phyloP scores from a whole-genome alignment of 148 eudicot genomes.

The Camellia lanceoleosa region DNA sequence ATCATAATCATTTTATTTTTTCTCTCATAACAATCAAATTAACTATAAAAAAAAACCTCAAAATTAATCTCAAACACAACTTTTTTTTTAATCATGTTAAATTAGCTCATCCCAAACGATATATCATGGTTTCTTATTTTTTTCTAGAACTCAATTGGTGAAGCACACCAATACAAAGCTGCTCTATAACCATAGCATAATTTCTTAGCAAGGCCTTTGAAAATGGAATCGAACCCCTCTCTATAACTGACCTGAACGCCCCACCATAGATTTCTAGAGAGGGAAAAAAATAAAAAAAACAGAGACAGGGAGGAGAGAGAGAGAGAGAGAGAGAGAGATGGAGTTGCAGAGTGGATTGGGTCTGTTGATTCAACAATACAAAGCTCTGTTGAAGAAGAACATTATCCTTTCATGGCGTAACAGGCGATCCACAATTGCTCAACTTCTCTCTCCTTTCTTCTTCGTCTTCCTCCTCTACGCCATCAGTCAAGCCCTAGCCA shows the following conservation, averaged over 20 bases:
- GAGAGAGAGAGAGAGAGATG: background rate
- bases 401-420: conserved; percentile 62
- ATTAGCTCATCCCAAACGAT: too few relatives aligned
- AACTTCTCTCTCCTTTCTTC: conserved; percentile 63
- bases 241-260: background rate
- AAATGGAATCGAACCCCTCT: background rate
- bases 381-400: conserved; percentile 55
- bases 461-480: conserved; percentile 55
- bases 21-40: too few relatives aligned
- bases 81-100: too few relatives aligned
- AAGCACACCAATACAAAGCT: too few relatives aligned
- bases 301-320: background rate
- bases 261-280: background rate
- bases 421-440: conserved; percentile 50
- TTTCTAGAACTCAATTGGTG: too few relatives aligned
- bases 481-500: conserved; percentile 25
- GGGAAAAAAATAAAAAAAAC: background rate
- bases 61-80: too few relatives aligned
- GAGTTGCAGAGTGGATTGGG: conserved; percentile 47
- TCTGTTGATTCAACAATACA: conserved; percentile 54
- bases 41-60: too few relatives aligned
- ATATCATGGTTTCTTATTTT: too few relatives aligned
- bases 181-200: too few relatives aligned
- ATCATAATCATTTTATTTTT: too few relatives aligned
- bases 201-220: too few relatives aligned